Base-by-base conservation (phyloP, 345 rosid species). In the Melaleuca quinquenervia region DNA sequence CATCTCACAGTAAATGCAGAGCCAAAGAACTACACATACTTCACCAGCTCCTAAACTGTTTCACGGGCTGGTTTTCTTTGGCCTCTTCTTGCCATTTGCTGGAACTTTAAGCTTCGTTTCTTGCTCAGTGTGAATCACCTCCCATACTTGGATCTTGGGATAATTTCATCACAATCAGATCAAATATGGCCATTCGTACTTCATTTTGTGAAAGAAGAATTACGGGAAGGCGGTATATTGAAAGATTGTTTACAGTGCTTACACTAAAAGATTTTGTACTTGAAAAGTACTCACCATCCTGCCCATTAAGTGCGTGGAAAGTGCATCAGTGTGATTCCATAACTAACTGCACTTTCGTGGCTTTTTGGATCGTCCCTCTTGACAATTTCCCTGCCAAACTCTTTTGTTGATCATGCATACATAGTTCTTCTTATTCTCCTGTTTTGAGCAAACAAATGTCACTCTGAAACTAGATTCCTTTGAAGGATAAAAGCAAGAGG, bases 1-100 rank as follows among this genome's bases (percentile, higher is more conserved):
- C 99, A 51, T 91, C 96, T 87, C 96, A 95, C 89, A 88, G 99
- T 53, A 20, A 91, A 92, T 96, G 85, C 92, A 94, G 92, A 96
- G 93, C 87, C 98, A 91, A 53, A 90, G 96, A 94, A 91, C 91
- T 96, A 86, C 98, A 91, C 84, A 85, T 92, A 27, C 52, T 92
- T 84, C 99, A 96, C 90, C 98, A 94, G 92, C 84, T 94, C 87
- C 91, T 95, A 85, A 95, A 95, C 87, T 96, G 98, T 98, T 91
- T 85, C 58, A 89, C 92, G 84, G 84, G 94, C 96, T 50, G 96
- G 98, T 96, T 92, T 83, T 86, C 88, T 82, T 82, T 26, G 49
- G 45, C 50, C 32, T 8, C 52, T 50, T 56, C 20, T 27, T 6
- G 21, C 9, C 32, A 11, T 32, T 75, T 5, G 11, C 26, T 0